phyloP scores from a whole-genome alignment of 495 filamentous ascomycete species.

The Pseudevernia furfuracea region DNA sequence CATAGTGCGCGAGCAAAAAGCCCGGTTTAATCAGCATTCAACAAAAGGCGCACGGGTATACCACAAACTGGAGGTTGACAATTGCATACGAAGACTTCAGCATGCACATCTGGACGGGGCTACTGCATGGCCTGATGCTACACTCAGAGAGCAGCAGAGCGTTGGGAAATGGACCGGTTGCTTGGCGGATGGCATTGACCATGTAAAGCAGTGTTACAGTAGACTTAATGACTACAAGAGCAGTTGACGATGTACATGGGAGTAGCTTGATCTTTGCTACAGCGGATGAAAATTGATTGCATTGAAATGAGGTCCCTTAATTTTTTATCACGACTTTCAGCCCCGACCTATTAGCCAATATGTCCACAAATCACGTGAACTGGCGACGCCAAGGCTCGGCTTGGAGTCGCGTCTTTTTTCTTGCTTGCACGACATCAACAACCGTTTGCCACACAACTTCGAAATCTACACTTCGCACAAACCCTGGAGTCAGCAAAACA shows the following conservation, averaged over 20 bases:
- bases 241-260: neutral
- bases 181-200: neutral
- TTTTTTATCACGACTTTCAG: neutral
- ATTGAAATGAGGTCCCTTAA: too few species aligned
- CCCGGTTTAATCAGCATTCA: neutral
- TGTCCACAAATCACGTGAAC: neutral
- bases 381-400: neutral
- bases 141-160: neutral
- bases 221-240: neutral
- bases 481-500: neutral
- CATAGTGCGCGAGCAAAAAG: neutral
- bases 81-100: neutral
- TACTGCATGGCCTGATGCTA: neutral
- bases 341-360: neutral
- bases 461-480: neutral
- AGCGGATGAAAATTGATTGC: neutral
- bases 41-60: neutral
- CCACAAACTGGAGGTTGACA: neutral
- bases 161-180: neutral
- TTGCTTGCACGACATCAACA: neutral
- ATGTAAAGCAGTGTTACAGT: neutral
- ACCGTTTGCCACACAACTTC: neutral
- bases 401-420: neutral
- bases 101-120: neutral
- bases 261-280: neutral